Base-by-base conservation (phyloP, 768 basidiomycete genomes). In the Leucogyrophana mollusca region DNA sequence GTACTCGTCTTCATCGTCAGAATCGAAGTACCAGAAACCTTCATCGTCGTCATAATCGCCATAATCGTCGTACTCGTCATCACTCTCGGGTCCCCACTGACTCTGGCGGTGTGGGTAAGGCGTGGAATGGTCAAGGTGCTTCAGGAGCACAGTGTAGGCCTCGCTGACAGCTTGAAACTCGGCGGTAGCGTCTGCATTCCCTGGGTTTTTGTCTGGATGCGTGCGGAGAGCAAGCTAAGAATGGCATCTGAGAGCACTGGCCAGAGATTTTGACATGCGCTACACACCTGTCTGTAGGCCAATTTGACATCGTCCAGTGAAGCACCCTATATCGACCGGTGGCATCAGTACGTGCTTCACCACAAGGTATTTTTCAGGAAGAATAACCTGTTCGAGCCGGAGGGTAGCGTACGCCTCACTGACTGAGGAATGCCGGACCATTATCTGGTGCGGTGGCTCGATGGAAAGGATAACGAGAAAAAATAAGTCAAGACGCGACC, bases 141-240 rank as follows among this genome's bases (percentile, higher is more conserved):
- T 77, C 45, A 78, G 61, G 21, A 90, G 70, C 23, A 77, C 59
- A 37, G 76, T 73, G 66, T 87, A 91, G 4, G 87, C 87, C 47
- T 80, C 83, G 48, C 83, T 75, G 36, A 91, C 61, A 42, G 70
- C 66, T 64, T 90, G 87, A 56, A 90, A 90, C 58, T 83, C 72
- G 3, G 71, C 73, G 32, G 87, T 88, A 37, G 85, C 87, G 53
- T 74, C 69, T 33, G 73, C 74, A 53, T 88, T 79, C 34, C 74
- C 75, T 0, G 74, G 80, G 48, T 88, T 88, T 68, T 88, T 89
- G 67, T 88, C 87, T 7, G 88, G 87, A 65, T 90, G 88, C 0
- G 80, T 84, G 16, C 73, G 73, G 18, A 87, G 68, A 4, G 85
- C 85, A 43, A 82, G 68, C 80, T 85, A 45, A 16, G 34, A 9